These are phyloP conservation scores for Colletotrichum cuscutae DNA, from an alignment of 2,329 filamentous ascomycete species.

Conservation along the genomic window DNA sequence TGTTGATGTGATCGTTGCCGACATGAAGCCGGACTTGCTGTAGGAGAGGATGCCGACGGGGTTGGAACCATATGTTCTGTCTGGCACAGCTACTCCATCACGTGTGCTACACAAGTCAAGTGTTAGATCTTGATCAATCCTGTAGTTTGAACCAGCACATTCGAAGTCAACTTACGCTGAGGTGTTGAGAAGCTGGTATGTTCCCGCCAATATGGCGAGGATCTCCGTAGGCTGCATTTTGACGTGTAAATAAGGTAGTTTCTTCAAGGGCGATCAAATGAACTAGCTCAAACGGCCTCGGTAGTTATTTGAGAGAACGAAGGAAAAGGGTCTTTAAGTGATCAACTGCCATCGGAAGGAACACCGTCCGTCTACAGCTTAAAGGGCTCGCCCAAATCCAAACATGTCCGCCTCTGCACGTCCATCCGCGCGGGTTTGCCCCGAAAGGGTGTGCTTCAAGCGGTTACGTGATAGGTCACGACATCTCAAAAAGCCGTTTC, in stretches of 20 bases:
- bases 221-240: conserved; percentile 33
- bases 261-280: background rate
- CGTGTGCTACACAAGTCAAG: background rate
- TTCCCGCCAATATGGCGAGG: conserved; percentile 32
- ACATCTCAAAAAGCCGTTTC: background rate
- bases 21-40: conserved; percentile 40
- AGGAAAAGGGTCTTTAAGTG: background rate
- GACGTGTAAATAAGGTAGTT: background rate
- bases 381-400: background rate
- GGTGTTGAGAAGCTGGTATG: conserved; percentile 34
- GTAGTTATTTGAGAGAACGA: background rate
- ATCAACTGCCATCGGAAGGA: background rate
- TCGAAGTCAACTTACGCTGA: conserved; percentile 15
- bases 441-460: background rate
- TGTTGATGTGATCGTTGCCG: conserved; percentile 42
- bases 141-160: rapidly evolving
- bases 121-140: background rate
- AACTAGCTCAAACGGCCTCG: background rate
- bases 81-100: conserved; percentile 34
- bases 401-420: conserved; percentile 5
- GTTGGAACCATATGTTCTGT: conserved; percentile 36
- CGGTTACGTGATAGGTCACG: conserved; percentile 13
- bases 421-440: background rate
- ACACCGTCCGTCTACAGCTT: background rate
- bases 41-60: conserved; percentile 41